Percentiles rank a stretch among this genome's conserved stretches.
Evolutionary conservation across 148 eudicot genomes (phyloP).

Genomic region (Polygonum maritimum): DNA sequence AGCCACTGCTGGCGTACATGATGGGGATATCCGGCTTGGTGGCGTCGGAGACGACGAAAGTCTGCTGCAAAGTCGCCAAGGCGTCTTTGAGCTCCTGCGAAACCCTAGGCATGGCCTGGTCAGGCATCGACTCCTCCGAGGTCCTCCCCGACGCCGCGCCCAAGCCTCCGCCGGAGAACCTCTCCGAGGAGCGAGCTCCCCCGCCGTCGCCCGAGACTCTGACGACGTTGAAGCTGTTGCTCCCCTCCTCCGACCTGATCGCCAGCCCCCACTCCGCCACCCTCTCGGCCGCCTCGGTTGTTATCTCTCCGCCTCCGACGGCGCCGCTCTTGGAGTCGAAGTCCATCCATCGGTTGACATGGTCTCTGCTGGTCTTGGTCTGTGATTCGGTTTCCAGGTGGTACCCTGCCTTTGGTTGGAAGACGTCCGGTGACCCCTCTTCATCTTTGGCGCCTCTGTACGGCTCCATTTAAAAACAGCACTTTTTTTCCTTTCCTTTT

Average conservation of each 20-base stretch:
- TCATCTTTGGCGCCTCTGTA: background rate
- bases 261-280: constrained; percentile 62
- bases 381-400: background rate
- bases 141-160: constrained; percentile 20
- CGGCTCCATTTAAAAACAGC: background rate
- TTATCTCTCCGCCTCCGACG: background rate
- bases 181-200: constrained; percentile 25
- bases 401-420: background rate
- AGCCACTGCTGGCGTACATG: constrained; percentile 89
- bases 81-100: constrained; percentile 93
- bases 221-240: background rate
- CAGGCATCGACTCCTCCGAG: constrained; percentile 40
- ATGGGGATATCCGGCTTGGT: constrained; percentile 90
- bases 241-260: constrained; percentile 15
- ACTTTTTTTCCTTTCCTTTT: background rate
- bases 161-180: constrained; percentile 8
- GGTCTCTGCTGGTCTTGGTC: background rate
- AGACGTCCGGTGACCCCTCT: background rate
- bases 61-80: constrained; percentile 70
- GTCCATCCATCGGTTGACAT: constrained; percentile 6
- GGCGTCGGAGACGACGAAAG: constrained; percentile 96
- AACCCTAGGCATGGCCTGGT: constrained; percentile 36
- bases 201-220: constrained; percentile 12
- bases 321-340: constrained; percentile 1
- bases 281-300: constrained; percentile 30